Evolutionary conservation across 164 flowering plant genomes (phyloP), one percentile per base, ranked within the genome.

Genomic region (Vitis rotundifolia): DNA sequence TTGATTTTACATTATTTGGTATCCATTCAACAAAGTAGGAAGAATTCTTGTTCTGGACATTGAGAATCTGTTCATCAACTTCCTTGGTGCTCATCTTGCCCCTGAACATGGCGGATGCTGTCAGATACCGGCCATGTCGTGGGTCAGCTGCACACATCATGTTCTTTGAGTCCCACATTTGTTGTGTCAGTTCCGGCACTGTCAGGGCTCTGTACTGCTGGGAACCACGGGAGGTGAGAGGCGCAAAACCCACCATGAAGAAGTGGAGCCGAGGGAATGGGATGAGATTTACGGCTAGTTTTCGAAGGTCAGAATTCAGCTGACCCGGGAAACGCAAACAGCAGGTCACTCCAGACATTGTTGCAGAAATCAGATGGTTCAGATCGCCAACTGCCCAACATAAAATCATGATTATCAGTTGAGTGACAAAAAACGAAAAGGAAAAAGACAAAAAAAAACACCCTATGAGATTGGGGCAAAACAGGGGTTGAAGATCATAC

Each of bases 91-190:
- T 80, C 86, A 83, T 83, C 59, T 78, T 79, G 31, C 87, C 87
- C 13, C 87, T 70, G 74, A 84, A 84, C 87, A 84, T 77, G 11
- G 87, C 87, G 1, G 87, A 84, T 5, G 87, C 84, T 0, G 87
- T 84, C 51, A 84, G 75, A 53, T 84, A 84, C 0, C 87, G 79
- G 1, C 87, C 87, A 49, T 84, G 87, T 22, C 84, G 73, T 0
- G 86, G 87, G 47, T 84, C 85, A 10, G 87, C 85, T 1, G 85
- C 87, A n/a, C 87, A 84, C 87, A 84, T 84, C 87, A 84, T 84
- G 81, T 84, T 84, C 80, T 84, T 84, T 2, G 87, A 48, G 60
- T 81, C 87, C 87, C 88, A 85, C 88, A 85, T 85, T 64, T 85
- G 86, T 49, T 85, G 88, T 16, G 88, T 82, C 11, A 85, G 86